phyloP scores from a whole-genome alignment of 495 filamentous ascomycete species.

The Penicillium fimorum region DNA sequence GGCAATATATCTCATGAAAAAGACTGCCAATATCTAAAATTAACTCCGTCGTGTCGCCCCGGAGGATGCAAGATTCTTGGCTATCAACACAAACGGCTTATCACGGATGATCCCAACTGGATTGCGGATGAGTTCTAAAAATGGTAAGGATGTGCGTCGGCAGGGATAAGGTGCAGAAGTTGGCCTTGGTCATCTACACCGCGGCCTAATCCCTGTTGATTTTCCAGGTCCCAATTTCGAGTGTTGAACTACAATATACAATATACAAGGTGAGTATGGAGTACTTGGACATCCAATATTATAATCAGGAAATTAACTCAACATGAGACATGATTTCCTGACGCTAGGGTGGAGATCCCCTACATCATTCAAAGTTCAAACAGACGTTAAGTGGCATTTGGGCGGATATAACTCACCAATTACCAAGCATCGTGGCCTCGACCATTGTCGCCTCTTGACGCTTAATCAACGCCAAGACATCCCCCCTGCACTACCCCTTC shows the following conservation, averaged over 20 bases:
- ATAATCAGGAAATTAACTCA: background rate
- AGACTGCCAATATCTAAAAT: conserved; percentile 5
- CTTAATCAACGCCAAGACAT: conserved; percentile 11
- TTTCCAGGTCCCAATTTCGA: conserved; percentile 6
- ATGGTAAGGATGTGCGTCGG: conserved; percentile 6
- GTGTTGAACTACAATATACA: background rate
- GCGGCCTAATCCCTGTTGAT: background rate
- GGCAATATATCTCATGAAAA: background rate
- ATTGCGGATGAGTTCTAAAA: conserved; percentile 1
- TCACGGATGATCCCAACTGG: conserved; percentile 2
- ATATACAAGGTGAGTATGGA: background rate
- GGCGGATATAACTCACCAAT: conserved; percentile 12
- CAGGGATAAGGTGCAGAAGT: conserved; percentile 5
- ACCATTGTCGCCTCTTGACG: conserved; percentile 10
- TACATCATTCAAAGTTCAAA: conserved; percentile 6
- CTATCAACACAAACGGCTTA: background rate
- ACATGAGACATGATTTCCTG: background rate
- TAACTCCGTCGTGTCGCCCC: background rate
- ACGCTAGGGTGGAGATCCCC: background rate
- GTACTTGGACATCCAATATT: background rate
- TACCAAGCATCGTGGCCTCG: conserved; percentile 28
- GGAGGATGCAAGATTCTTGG: background rate
- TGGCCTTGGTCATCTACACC: background rate
- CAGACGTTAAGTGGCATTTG: background rate
- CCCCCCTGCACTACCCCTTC: background rate